Percentiles rank a stretch among this genome's conserved stretches.
phyloP scores from a whole-genome alignment of 1,284 basidiomycete genomes.

The Papiliotrema fonsecae region DNA sequence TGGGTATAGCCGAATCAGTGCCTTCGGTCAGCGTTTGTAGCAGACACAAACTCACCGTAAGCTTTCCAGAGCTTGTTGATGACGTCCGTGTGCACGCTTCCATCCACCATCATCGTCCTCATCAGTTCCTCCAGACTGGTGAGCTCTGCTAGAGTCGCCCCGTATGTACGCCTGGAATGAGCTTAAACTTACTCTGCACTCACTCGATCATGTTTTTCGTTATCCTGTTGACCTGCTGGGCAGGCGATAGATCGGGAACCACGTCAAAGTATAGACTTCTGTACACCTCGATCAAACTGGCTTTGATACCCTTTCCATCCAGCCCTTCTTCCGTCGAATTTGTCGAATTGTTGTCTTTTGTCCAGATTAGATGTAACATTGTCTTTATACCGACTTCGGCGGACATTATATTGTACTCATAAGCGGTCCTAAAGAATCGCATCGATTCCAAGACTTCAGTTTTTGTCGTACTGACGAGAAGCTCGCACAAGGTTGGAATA shows the following conservation, averaged over 20 bases:
- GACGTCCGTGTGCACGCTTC: constrained; percentile 75
- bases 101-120: constrained; percentile 80
- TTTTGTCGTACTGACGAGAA: constrained; percentile 87
- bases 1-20: constrained; percentile 66
- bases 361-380: constrained; percentile 98
- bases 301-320: constrained; percentile 82
- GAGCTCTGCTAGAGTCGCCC: constrained; percentile 87
- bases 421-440: constrained; percentile 84
- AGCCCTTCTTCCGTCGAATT: constrained; percentile 66
- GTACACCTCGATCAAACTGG: constrained; percentile 86
- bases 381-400: constrained; percentile 78
- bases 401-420: constrained; percentile 74
- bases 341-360: constrained; percentile 84
- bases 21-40: constrained; percentile 49
- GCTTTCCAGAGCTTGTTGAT: constrained; percentile 91
- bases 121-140: constrained; percentile 96
- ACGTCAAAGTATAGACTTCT: constrained; percentile 83
- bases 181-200: constrained; percentile 32
- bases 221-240: constrained; percentile 86
- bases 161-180: constrained; percentile 67
- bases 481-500: constrained; percentile 66
- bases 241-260: constrained; percentile 60
- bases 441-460: constrained; percentile 92
- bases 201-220: constrained; percentile 98
- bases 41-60: constrained; percentile 61